Conservation (phyloP, 805 yeast genomes). For the Suhomyces prunicola region DNA sequence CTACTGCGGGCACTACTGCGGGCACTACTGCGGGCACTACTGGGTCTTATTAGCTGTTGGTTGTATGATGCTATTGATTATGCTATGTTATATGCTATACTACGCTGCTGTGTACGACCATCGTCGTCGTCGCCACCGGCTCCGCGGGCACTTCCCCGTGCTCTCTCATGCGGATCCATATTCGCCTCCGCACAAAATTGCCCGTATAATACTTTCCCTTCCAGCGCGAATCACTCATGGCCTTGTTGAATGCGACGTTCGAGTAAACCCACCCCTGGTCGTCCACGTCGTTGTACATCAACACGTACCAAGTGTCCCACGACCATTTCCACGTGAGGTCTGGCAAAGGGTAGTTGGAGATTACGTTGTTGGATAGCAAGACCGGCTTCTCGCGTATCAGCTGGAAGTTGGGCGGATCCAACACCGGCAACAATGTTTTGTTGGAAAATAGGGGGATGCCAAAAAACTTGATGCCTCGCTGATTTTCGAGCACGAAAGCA, state of each 20-base stretch:
- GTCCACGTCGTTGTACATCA: slow-evolving; percentile 69
- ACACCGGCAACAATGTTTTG: slow-evolving; percentile 43
- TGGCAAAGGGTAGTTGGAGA: slow-evolving; percentile 47
- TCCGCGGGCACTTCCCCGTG: neutral
- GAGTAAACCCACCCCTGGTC: slow-evolving; percentile 85
- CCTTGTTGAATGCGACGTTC: slow-evolving; percentile 41
- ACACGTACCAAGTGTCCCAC: slow-evolving; percentile 71
- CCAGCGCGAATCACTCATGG: slow-evolving; percentile 46
- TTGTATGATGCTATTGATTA: too few species aligned
- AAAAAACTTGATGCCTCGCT: slow-evolving; percentile 50
- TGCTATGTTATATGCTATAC: too few species aligned
- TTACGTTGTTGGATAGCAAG: slow-evolving; percentile 16
- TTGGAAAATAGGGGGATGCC: slow-evolving; percentile 50
- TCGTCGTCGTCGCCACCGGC: neutral
- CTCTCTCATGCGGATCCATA: slow-evolving; percentile 53
- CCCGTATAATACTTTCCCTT: slow-evolving; percentile 58
- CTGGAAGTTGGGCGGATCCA: slow-evolving; percentile 53
- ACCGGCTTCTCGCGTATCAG: slow-evolving; percentile 40
- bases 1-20: too few species aligned
- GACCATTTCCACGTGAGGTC: slow-evolving; percentile 63
- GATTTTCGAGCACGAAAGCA: slow-evolving; percentile 52
- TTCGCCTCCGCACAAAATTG: slow-evolving; percentile 61
- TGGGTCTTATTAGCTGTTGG: too few species aligned
- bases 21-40: too few species aligned
- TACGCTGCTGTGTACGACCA: too few species aligned